Evolutionary conservation across 768 basidiomycete species (phyloP).

Genomic region (Naganishia randhawae): DNA sequence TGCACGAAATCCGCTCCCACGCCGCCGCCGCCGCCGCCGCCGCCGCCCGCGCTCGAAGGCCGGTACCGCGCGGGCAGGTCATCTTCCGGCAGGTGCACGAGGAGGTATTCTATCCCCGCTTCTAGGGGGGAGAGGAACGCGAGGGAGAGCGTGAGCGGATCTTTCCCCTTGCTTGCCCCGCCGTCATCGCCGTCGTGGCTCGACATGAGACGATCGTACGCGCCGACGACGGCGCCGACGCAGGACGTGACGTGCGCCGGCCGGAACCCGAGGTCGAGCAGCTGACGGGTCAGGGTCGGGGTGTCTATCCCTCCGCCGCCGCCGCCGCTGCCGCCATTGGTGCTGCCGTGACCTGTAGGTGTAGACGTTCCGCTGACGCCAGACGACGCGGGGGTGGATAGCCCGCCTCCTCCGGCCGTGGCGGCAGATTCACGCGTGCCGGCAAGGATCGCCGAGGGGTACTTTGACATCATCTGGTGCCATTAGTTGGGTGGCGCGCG

Average conservation of each 20-base stretch:
- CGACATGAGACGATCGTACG: slow-evolving; percentile 41
- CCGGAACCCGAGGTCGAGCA: slow-evolving; percentile 66
- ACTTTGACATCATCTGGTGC: slow-evolving; percentile 49
- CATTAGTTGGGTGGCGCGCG: too few species aligned
- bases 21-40: too few species aligned
- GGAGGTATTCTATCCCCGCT: slow-evolving; percentile 76
- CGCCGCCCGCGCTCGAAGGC: slow-evolving; percentile 36
- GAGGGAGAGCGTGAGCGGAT: slow-evolving; percentile 58
- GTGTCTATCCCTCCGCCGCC: slow-evolving; percentile 50
- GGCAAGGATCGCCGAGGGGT: slow-evolving; percentile 49
- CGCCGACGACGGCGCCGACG: slow-evolving; percentile 53
- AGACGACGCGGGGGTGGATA: too few species aligned
- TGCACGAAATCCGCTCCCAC: slow-evolving; percentile 50
- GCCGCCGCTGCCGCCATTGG: slow-evolving; percentile 10
- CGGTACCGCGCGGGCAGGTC: slow-evolving; percentile 63
- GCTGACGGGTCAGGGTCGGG: slow-evolving; percentile 56
- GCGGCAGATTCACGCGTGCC: slow-evolving; percentile 43
- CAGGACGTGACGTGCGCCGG: slow-evolving; percentile 56
- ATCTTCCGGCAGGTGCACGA: slow-evolving; percentile 78
- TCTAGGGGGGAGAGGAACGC: slow-evolving; percentile 62
- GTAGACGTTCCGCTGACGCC: too few species aligned
- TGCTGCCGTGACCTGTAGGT: not conserved
- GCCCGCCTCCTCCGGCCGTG: too few species aligned
- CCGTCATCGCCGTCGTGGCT: not conserved
- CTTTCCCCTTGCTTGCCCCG: slow-evolving; percentile 41